Conservation (phyloP, 192 early-diverging fungal genomes). For the Coemansia sp. region DNA sequence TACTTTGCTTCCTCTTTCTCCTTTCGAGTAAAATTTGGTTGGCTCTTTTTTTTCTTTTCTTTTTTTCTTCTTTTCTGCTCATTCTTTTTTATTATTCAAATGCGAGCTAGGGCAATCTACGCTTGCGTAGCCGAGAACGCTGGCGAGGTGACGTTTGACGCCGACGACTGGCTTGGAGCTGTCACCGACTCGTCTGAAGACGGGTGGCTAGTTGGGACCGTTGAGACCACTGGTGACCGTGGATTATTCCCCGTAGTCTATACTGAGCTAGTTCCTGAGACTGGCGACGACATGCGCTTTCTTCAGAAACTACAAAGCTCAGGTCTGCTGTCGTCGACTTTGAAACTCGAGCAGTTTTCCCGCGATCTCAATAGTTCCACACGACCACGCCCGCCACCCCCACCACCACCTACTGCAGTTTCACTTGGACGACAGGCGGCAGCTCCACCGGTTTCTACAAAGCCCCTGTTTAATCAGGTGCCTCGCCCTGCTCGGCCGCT, state of each 20-base stretch:
- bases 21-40: too few species aligned
- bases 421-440: background rate
- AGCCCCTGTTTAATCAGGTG: background rate
- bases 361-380: conserved; percentile 15
- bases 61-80: conserved; percentile 1
- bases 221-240: conserved; percentile 27
- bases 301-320: conserved; percentile 22
- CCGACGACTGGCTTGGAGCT: conserved; percentile 16
- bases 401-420: background rate
- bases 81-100: conserved; percentile 9
- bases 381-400: conserved; percentile 1
- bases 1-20: background rate
- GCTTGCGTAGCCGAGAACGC: conserved; percentile 48
- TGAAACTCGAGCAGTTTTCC: conserved; percentile 23
- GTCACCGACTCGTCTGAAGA: conserved; percentile 29
- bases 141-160: conserved; percentile 50
- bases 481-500: background rate
- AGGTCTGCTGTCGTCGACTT: conserved; percentile 36
- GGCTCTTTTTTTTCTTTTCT: too few species aligned
- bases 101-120: conserved; percentile 47
- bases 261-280: conserved; percentile 37
- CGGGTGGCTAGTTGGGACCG: conserved; percentile 45
- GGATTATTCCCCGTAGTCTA: conserved; percentile 51
- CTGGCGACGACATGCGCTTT: conserved; percentile 35
- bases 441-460: conserved; percentile 7